Conservation (phyloP, 2,329 filamentous ascomycete species). For the Microcyclospora tardicrescens region DNA sequence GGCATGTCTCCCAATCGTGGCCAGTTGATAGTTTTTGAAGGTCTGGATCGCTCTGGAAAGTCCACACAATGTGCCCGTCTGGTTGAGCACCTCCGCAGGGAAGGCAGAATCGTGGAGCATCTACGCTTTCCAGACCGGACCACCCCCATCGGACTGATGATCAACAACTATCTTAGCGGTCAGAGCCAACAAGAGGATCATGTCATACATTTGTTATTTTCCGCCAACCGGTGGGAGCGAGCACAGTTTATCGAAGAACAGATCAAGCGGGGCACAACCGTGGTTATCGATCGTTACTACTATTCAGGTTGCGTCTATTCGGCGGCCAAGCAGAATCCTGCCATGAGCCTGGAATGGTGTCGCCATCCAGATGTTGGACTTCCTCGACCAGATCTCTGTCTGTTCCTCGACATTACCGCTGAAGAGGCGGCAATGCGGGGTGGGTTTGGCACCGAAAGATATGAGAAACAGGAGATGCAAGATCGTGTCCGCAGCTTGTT, state of each 20-base stretch:
- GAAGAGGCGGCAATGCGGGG: slow-evolving; percentile 60
- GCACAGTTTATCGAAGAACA: slow-evolving; percentile 29
- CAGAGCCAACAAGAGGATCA: slow-evolving; percentile 68
- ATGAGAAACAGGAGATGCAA: slow-evolving; percentile 78
- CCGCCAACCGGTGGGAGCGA: slow-evolving; percentile 78
- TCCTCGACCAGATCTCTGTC: slow-evolving; percentile 71
- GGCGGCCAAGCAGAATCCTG: slow-evolving; percentile 67
- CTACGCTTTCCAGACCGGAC: slow-evolving; percentile 64
- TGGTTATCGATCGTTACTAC: slow-evolving; percentile 88
- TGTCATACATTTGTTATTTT: slow-evolving; percentile 79
- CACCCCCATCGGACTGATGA: slow-evolving; percentile 76
- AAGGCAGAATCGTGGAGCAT: slow-evolving; percentile 40
- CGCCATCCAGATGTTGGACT: slow-evolving; percentile 73
- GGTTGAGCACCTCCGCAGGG: slow-evolving; percentile 37
- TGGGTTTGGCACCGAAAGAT: slow-evolving; percentile 81
- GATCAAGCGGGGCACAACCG: slow-evolving; percentile 54
- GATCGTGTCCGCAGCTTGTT: slow-evolving; percentile 64
- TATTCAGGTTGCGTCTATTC: slow-evolving; percentile 91
- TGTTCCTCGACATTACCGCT: slow-evolving; percentile 75
- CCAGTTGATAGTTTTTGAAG: slow-evolving; percentile 72
- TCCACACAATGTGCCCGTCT: slow-evolving; percentile 74
- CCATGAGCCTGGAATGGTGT: slow-evolving; percentile 64
- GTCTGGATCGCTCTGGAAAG: slow-evolving; percentile 81
- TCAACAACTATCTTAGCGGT: slow-evolving; percentile 67
- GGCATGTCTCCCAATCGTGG: slow-evolving; percentile 32